These are phyloP conservation scores for Candida koratica DNA, from an alignment of 805 yeast species.

Conservation along the genomic window DNA sequence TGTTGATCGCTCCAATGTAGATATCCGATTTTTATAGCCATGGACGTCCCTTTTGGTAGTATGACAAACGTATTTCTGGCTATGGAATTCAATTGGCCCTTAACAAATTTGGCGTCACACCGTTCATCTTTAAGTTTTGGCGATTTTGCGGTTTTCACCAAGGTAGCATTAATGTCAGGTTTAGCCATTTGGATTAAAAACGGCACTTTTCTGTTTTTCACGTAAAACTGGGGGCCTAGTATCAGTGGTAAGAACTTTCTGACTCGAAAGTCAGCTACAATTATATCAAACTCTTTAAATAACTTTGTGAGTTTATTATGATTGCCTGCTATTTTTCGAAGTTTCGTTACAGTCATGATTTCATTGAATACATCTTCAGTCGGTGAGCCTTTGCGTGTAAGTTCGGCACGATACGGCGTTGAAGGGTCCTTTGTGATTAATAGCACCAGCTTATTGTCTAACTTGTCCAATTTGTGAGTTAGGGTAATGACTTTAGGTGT, in stretches of 20 bases:
- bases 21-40: conserved; percentile 59
- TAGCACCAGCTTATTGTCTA: conserved; percentile 49
- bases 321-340: conserved; percentile 44
- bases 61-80: conserved; percentile 56
- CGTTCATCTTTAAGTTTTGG: conserved; percentile 51
- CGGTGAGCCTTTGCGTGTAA: conserved; percentile 46
- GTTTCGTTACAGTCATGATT: conserved; percentile 55
- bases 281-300: conserved; percentile 59
- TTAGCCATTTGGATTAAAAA: conserved; percentile 58
- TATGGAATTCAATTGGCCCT: conserved; percentile 61
- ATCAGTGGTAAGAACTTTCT: conserved; percentile 56
- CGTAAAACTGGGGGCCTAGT: conserved; percentile 58
- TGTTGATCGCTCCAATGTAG: conserved; percentile 41
- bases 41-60: conserved; percentile 59
- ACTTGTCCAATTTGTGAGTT: conserved; percentile 46
- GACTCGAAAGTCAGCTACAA: conserved; percentile 67
- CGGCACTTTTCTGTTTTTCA: conserved; percentile 63
- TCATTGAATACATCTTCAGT: conserved; percentile 62
- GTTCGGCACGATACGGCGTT: conserved; percentile 46
- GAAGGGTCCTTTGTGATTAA: conserved; percentile 75
- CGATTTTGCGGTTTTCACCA: conserved; percentile 25
- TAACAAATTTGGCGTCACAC: conserved; percentile 63
- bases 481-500: conserved; percentile 49
- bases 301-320: conserved; percentile 45
- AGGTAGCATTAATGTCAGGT: conserved; percentile 34